phyloP scores from a whole-genome alignment of 805 yeast genomes.

The Saccharomycopsis fibuligera region DNA sequence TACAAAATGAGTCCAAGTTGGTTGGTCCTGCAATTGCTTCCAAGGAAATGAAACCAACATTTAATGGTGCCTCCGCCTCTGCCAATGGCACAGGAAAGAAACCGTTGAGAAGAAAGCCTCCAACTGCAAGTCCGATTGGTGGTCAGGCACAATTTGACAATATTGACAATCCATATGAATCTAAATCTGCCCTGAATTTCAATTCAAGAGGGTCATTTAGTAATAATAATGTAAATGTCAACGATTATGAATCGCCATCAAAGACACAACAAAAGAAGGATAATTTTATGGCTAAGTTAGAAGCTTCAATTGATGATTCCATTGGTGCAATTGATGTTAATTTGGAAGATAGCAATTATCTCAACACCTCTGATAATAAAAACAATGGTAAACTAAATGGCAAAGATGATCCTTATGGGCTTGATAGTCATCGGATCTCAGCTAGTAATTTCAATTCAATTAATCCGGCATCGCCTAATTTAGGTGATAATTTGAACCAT shows the following conservation, averaged over 20 bases:
- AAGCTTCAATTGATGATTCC: constrained; percentile 20
- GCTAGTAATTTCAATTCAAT: constrained; percentile 12
- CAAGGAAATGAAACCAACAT: too few species aligned
- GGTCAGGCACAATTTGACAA: background rate
- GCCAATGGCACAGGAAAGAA: background rate
- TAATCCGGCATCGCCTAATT: background rate
- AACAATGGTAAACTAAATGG: background rate
- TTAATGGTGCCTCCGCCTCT: too few species aligned
- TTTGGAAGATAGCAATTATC: too few species aligned
- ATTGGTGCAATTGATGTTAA: constrained; percentile 7
- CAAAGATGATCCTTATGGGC: background rate
- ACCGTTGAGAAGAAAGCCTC: constrained; percentile 7
- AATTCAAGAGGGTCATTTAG: background rate
- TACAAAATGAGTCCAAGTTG: background rate
- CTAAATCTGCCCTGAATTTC: background rate
- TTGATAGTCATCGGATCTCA: constrained; percentile 7
- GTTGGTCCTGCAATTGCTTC: too few species aligned
- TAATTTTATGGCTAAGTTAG: constrained; percentile 20
- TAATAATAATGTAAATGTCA: background rate
- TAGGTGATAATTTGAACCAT: background rate
- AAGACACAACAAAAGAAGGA: constrained; percentile 8
- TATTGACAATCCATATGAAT: background rate
- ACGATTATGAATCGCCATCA: background rate
- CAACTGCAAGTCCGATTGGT: background rate
- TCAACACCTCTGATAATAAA: background rate